Conservation (phyloP, 2,329 filamentous ascomycete species). For the Didymella exigua region DNA sequence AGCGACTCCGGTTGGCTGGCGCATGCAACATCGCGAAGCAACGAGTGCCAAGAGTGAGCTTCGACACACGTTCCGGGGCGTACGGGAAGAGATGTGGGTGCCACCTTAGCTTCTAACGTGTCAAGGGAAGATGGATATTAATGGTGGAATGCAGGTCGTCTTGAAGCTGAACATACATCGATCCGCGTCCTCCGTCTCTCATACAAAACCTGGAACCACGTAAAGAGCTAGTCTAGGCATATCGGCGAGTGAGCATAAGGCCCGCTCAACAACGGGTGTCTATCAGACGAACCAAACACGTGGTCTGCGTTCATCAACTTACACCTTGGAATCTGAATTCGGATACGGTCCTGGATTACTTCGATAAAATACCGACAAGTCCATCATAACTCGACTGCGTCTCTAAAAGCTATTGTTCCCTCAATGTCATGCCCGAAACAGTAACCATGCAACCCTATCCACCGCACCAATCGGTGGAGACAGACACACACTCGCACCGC, state of each 20-base stretch:
- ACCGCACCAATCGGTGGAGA: conserved; percentile 21
- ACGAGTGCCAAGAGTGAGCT: conserved; percentile 11
- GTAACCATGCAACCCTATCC: conserved; percentile 33
- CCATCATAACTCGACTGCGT: background rate
- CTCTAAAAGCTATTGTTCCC: background rate
- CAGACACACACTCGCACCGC: conserved; percentile 30
- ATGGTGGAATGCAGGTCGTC: conserved; percentile 4
- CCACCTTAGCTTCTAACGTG: conserved; percentile 12
- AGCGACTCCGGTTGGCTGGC: conserved; percentile 13
- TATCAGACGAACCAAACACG: conserved; percentile 3
- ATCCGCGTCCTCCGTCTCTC: background rate
- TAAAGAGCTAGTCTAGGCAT: conserved; percentile 2
- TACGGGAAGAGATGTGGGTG: conserved; percentile 5
- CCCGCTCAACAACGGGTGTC: background rate
- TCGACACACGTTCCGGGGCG: conserved; percentile 6
- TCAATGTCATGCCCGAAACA: conserved; percentile 5
- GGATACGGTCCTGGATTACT: background rate
- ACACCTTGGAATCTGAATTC: background rate
- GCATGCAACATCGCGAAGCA: conserved; percentile 5
- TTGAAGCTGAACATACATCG: background rate
- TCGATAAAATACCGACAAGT: background rate
- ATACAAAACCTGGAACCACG: background rate
- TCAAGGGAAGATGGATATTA: conserved; percentile 4
- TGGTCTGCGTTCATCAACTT: background rate
- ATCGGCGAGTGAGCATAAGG: background rate